Evolutionary conservation across 805 yeast genomes (phyloP).

Genomic region (Metschnikowia gelsemii): DNA sequence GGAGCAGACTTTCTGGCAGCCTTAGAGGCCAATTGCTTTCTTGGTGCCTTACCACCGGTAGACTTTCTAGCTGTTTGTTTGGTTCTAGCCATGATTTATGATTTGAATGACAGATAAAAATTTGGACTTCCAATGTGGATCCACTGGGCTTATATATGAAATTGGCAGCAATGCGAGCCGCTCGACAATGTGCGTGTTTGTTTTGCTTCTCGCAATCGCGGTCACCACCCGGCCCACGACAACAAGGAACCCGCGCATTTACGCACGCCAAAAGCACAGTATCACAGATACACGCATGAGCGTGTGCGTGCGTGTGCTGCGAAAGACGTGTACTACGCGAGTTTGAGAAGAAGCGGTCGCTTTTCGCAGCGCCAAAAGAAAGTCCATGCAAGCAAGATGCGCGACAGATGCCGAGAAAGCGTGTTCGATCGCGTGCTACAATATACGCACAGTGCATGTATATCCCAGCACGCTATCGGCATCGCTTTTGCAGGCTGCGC

Average conservation of each 20-base stretch:
- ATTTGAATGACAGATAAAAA: slow-evolving; percentile 7
- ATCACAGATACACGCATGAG: slow-evolving; percentile 10
- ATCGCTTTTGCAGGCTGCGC: slow-evolving; percentile 2
- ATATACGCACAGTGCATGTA: slow-evolving; percentile 2
- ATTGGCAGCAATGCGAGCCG: slow-evolving; percentile 1
- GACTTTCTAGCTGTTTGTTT: slow-evolving; percentile 94
- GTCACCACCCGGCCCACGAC: background rate
- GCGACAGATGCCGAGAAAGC: background rate
- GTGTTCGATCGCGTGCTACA: slow-evolving; percentile 3
- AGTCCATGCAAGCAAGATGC: slow-evolving; percentile 1
- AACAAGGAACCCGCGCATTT: background rate
- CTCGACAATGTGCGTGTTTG: background rate
- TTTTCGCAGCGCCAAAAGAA: slow-evolving; percentile 3
- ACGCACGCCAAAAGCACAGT: slow-evolving; percentile 7
- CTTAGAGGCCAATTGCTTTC: slow-evolving; percentile 89
- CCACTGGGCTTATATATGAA: slow-evolving; percentile 10
- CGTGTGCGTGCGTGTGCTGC: background rate
- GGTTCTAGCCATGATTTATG: slow-evolving; percentile 74
- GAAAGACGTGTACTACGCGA: background rate
- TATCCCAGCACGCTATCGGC: slow-evolving; percentile 1
- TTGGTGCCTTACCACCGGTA: slow-evolving; percentile 95
- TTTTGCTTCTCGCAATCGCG: slow-evolving; percentile 12
- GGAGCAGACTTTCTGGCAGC: slow-evolving; percentile 94
- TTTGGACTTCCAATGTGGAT: slow-evolving; percentile 1
- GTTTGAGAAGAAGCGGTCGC: background rate